Evolutionary conservation across 2,329 filamentous ascomycete genomes (phyloP), one percentile per base, ranked within the genome.

Genomic region (Diaporthe helianthi): DNA sequence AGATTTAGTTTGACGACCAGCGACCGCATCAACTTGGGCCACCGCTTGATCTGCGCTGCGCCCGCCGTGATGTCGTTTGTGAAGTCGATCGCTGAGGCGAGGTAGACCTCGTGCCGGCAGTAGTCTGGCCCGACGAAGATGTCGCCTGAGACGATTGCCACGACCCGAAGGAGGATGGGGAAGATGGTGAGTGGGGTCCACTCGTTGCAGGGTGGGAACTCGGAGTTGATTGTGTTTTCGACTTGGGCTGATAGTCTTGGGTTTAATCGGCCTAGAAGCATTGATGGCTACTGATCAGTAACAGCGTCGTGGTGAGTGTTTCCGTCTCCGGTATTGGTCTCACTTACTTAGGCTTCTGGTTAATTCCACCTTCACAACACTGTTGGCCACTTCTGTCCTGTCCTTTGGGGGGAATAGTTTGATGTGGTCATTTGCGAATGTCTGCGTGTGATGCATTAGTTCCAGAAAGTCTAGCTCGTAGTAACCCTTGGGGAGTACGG

Each of bases 51-150:
- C 58, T 78, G 75, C 1, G 79, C 76, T 0, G 61, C 61, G 15
- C 61, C 61, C 0, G 68, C 52, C 2, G 61, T 67, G 33, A 65
- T 66, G 31, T 69, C 68, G n/a, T 80, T 73, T 8, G 81, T 82
- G 70, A 80, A 83, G 71, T 80, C 79, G 55, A 82, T 81, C 8
- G 79, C 77, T 3, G 79, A 76, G 49, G 80, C 75, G 1, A 83
- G 72, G 70, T 82, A 83, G 31, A 76, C 75, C 36, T 80, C 78
- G 15, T 78, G 73, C n/a, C 80, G 79, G 63, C 80, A 82, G 2
- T 81, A 75, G 33, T 82, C 80, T 4, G 79, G 75, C 2, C 81
- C 81, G 51, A 83, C 76, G 67, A 83, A 83, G n/a, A 83, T 74
- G 24, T 79, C 75, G 4, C 81, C 81, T 0, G 80, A 82, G 6